These are phyloP conservation scores for Ampelomyces quisqualis DNA, from an alignment of 2,329 filamentous ascomycete genomes.

Conservation along the genomic window DNA sequence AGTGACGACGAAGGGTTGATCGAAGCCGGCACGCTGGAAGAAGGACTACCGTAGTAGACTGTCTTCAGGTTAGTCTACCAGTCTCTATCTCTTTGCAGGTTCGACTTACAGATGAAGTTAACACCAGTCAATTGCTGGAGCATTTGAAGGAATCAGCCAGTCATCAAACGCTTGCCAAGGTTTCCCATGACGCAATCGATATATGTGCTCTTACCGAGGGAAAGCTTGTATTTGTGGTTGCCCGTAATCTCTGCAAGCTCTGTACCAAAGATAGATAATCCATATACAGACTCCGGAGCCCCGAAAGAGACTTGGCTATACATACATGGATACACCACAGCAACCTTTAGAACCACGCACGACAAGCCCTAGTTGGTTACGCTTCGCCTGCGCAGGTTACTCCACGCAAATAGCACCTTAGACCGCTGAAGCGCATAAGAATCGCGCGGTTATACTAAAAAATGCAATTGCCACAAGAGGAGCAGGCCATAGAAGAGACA, in stretches of 20 bases:
- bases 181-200: conserved; percentile 50
- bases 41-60: conserved; percentile 46
- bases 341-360: too few relatives aligned
- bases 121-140: conserved; percentile 70
- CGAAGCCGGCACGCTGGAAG: conserved; percentile 45
- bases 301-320: conserved; percentile 62
- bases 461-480: too few relatives aligned
- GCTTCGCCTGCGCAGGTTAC: too few relatives aligned
- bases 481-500: too few relatives aligned
- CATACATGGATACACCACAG: too few relatives aligned
- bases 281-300: conserved; percentile 61
- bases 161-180: conserved; percentile 63
- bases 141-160: conserved; percentile 73
- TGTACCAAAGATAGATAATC: conserved; percentile 61
- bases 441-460: too few relatives aligned
- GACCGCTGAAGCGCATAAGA: too few relatives aligned
- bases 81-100: neutral
- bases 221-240: conserved; percentile 74
- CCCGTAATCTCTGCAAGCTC: conserved; percentile 65
- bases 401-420: too few relatives aligned
- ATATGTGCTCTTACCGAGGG: conserved; percentile 53
- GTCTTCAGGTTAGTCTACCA: neutral
- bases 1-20: conserved; percentile 63
- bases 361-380: too few relatives aligned
- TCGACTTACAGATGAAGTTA: conserved; percentile 41